These are phyloP conservation scores for Aureobasidium leucospermi DNA, from an alignment of 2,329 filamentous ascomycete genomes.

Conservation along the genomic window DNA sequence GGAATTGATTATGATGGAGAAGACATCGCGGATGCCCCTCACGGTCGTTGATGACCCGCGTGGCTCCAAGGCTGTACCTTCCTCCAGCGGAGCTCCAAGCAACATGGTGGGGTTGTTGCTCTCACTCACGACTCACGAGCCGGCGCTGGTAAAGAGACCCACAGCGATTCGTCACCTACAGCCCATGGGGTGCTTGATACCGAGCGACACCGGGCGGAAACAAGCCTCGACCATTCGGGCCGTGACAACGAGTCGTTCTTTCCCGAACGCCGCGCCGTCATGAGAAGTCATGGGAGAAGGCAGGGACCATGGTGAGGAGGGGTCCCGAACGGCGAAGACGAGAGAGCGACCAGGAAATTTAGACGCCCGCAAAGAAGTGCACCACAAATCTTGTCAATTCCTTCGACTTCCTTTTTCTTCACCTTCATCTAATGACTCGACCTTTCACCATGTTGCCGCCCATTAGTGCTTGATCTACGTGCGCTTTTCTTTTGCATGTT, in stretches of 20 bases:
- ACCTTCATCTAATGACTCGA: neutral
- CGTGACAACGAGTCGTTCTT: neutral
- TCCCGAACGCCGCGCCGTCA: conserved; percentile 4
- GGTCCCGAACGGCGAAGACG: neutral
- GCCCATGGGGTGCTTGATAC: too few relatives aligned
- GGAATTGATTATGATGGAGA: neutral
- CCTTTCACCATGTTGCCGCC: conserved; percentile 5
- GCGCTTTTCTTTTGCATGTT: neutral
- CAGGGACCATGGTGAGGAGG: neutral
- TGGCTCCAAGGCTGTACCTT: conserved; percentile 6
- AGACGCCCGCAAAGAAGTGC: neutral
- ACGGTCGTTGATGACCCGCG: neutral
- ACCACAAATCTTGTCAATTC: neutral
- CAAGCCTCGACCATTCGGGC: conserved; percentile 1
- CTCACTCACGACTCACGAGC: neutral
- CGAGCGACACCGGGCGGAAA: neutral
- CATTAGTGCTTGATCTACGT: conserved; percentile 2
- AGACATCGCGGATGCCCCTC: neutral
- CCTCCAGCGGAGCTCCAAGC: conserved; percentile 4
- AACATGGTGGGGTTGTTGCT: conserved; percentile 1
- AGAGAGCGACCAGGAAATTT: neutral
- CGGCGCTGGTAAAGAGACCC: neutral
- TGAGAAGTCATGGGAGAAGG: neutral
- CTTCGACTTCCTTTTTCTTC: neutral
- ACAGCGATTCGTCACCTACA: neutral